Base-by-base conservation (phyloP, 805 yeast genomes). In the Kuraishia hungarica region DNA sequence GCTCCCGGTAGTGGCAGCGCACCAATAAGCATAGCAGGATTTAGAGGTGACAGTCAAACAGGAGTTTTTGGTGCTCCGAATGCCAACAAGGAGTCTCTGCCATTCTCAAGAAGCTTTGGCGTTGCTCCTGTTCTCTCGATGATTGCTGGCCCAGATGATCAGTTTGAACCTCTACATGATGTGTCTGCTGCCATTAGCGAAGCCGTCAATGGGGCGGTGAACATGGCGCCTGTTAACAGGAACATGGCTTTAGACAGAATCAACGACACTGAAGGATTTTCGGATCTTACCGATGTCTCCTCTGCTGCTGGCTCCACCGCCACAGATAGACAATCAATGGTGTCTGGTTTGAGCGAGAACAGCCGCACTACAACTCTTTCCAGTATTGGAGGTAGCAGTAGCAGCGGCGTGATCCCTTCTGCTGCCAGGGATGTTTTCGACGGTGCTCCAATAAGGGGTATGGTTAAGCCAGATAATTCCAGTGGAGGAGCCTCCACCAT, bases 111-210 rank as follows among this genome's bases (percentile, higher is more conserved):
- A 55, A 64, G 65, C 51, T 65, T 65, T 55, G 69, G 69, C 1
- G 66, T 65, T 15, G 68, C 65, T 52, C 65, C 65, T 15, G 58
- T 63, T 2, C 46, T 62, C 46, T 59, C 64, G 7, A 54, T 57
- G 15, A 50, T 62, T 29, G 23, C 48, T 13, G 49, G 26, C 28
- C 48, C 24, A 26, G 53, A 26, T 7, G 53, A 22, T 21, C 15
- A 35, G 43, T 35, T 35, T 35, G 43, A 35, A 15, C 43, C 43
- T 35, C 43, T 17, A 35, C 8, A 35, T 35, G 43, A 35, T 35
- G 43, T 35, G 4, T 35, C 43, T 35, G 43, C 17, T 13, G 43
- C 43, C n/a, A 35, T 35, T 17, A 35, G 39, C 54, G 21, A 54
- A 46, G 28, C 26, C 43, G 19, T 47, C 48, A 23, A 39, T 23